Evolutionary conservation across 2,329 filamentous ascomycete species (phyloP).

Genomic region (Penicillium corylophilum): DNA sequence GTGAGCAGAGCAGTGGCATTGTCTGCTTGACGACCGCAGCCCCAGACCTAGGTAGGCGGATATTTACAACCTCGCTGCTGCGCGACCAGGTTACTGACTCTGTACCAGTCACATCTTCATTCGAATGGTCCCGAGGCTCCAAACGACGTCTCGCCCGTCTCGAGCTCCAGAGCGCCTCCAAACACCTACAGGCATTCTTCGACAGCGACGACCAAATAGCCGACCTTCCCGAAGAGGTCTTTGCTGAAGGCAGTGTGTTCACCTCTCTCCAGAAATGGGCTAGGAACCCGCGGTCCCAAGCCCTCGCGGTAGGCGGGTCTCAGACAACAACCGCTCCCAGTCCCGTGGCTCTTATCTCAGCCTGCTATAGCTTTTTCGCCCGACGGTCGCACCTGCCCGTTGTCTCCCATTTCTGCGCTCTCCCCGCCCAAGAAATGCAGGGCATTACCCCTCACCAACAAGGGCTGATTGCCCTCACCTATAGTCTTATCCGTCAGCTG

Average conservation of each 20-base stretch:
- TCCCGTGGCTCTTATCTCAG: slow-evolving; percentile 34
- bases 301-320: slow-evolving; percentile 32
- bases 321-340: slow-evolving; percentile 26
- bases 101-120: slow-evolving; percentile 26
- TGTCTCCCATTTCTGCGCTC: slow-evolving; percentile 39
- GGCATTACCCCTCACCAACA: slow-evolving; percentile 29
- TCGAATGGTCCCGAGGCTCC: slow-evolving; percentile 31
- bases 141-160: slow-evolving; percentile 36
- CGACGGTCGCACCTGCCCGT: slow-evolving; percentile 33
- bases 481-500: slow-evolving; percentile 41
- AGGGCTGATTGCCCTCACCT: slow-evolving; percentile 38
- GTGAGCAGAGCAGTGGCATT: slow-evolving; percentile 29
- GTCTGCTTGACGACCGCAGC: slow-evolving; percentile 34
- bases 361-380: slow-evolving; percentile 34
- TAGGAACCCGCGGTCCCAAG: slow-evolving; percentile 32
- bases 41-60: slow-evolving; percentile 31
- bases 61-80: not conserved
- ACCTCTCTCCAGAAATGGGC: slow-evolving; percentile 36
- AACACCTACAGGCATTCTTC: slow-evolving; percentile 38
- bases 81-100: slow-evolving; percentile 1
- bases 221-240: slow-evolving; percentile 31
- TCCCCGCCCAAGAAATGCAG: slow-evolving; percentile 20
- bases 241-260: slow-evolving; percentile 28
- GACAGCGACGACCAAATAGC: slow-evolving; percentile 36
- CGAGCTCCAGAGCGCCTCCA: slow-evolving; percentile 36